These are phyloP conservation scores for Cardiospermum halicacabum DNA, from an alignment of 345 rosid genomes.

Conservation along the genomic window DNA sequence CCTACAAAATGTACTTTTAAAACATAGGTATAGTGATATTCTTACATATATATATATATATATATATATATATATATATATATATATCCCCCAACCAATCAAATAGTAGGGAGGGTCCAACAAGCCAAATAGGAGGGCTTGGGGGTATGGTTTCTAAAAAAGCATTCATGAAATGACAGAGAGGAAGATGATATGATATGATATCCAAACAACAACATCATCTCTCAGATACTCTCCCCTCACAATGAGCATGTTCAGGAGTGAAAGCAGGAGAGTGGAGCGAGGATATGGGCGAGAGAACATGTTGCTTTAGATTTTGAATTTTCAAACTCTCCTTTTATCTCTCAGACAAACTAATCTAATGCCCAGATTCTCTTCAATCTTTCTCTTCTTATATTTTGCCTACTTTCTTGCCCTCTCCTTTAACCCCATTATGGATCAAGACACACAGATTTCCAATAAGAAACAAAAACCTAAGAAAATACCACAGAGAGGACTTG, in stretches of 20 bases:
- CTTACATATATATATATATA: no score
- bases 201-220: no score
- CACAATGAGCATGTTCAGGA: constrained; percentile 37
- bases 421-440: no score
- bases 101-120: no score
- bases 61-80: no score
- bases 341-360: constrained; percentile 35
- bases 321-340: constrained; percentile 19
- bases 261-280: constrained; percentile 36
- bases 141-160: no score
- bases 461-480: constrained; percentile 44
- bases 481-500: constrained; percentile 65
- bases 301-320: constrained; percentile 16
- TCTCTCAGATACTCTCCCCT: no score
- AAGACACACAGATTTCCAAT: constrained; percentile 42
- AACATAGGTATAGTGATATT: no score
- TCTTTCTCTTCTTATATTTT: constrained; percentile 23
- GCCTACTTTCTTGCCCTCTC: constrained; percentile 38
- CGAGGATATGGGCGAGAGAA: constrained; percentile 39
- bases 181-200: no score
- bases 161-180: neutral
- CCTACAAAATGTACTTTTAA: no score
- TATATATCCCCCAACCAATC: no score
- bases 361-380: constrained; percentile 18
- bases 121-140: no score